Base-by-base conservation (phyloP, 805 yeast genomes). In the Cyberlindnera subsufficiens region DNA sequence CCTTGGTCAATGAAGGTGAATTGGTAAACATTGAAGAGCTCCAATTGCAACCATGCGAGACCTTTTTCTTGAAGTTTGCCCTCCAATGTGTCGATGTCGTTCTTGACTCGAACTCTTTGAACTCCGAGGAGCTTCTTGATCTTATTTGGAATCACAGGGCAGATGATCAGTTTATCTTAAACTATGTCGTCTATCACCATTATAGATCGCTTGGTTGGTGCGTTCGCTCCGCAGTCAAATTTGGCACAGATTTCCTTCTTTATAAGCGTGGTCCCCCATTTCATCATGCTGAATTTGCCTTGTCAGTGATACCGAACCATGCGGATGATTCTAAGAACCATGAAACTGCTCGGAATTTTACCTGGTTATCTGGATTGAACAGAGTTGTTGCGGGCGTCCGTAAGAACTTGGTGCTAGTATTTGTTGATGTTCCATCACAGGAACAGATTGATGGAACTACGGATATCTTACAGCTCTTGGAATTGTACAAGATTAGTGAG, bases 231-330 rank as follows among this genome's bases (percentile, higher is more conserved):
- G 99, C 98, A 0, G 76, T 89, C 43, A 93, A 93, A 61, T 93
- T 93, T 61, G 96, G 96, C 2, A 75, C 86, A n/a, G 95, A 90
- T 54, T 83, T 69, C 61, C 65, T 93, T 8, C 68, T 93, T 5
- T 93, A 93, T 61, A 78, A 82, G 42, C 70, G 91, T 44, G 99
- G 99, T 0, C 99, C 98, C 8, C 97, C 97, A 2, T 88, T 90
- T 60, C 79, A 83, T 39, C 99, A 93, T 60, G 97, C 99, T 0
- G 96, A 89, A 58, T 86, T 78, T 60, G 86, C 91, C 6, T 66
- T 87, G 3, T 56, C 75, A 37, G 66, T 85, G 6, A 45, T 78
- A 22, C 70, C 75, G 1, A 62, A 66, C 35, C 61, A 61, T 36
- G 53, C 53, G 11, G 64, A 61, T 18, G 67, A 58, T 8, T 52